These are phyloP conservation scores for Halenospora varia DNA, from an alignment of 495 filamentous ascomycete species.

Conservation along the genomic window DNA sequence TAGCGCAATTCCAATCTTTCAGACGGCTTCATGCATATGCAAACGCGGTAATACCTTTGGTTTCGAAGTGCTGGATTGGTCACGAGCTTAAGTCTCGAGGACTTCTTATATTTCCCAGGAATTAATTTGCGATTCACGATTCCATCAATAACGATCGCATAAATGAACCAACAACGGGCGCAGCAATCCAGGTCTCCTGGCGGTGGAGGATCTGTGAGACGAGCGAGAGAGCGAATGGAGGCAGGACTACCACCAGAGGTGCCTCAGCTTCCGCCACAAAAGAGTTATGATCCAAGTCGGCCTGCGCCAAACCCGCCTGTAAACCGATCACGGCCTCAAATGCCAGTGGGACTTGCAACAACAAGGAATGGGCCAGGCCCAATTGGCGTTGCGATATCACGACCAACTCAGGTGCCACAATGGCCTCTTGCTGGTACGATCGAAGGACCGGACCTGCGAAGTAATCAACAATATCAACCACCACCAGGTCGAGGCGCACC, in stretches of 20 bases:
- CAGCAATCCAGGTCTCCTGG: slow-evolving; percentile 7
- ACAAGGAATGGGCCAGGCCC: slow-evolving; percentile 34
- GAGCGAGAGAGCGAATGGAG: slow-evolving; percentile 49
- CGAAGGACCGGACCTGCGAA: slow-evolving; percentile 31
- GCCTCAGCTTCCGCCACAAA: slow-evolving; percentile 31
- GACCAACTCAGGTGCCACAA: slow-evolving; percentile 47
- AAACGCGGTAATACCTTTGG: slow-evolving; percentile 16
- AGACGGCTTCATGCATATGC: slow-evolving; percentile 26
- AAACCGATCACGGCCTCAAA: slow-evolving; percentile 22
- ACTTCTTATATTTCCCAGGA: slow-evolving; percentile 5
- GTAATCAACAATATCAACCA: slow-evolving; percentile 39
- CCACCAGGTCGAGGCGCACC: slow-evolving; percentile 50
- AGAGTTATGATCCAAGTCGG: slow-evolving; percentile 27
- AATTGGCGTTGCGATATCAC: slow-evolving; percentile 46
- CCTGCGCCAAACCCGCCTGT: slow-evolving; percentile 28
- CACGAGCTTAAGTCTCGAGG: neutral
- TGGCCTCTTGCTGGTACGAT: slow-evolving; percentile 49
- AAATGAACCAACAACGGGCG: slow-evolving; percentile 23
- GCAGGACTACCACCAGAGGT: slow-evolving; percentile 33
- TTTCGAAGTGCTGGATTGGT: slow-evolving; percentile 9
- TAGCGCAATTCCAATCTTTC: slow-evolving; percentile 12
- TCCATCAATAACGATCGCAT: neutral
- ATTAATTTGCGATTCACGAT: neutral
- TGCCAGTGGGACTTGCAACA: slow-evolving; percentile 30
- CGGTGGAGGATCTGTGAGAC: slow-evolving; percentile 37